Conservation (phyloP, 83 land plant species). For the Diphasiastrum complanatum region DNA sequence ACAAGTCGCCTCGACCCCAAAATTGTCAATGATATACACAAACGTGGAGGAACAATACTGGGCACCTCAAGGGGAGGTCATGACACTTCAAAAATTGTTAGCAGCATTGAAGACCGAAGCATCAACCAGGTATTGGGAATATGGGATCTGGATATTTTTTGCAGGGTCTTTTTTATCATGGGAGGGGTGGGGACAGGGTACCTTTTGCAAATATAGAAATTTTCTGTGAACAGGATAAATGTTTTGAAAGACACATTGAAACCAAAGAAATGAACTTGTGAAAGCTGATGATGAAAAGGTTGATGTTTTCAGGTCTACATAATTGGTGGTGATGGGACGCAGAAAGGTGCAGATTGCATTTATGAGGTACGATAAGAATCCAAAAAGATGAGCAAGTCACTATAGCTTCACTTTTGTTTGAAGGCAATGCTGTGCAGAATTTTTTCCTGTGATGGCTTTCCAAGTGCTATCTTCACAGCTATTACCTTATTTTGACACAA, state of each 20-base stretch:
- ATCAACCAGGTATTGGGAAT: conserved; percentile 33
- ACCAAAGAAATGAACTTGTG: too few species aligned
- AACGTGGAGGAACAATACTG: conserved; percentile 39
- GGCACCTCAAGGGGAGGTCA: conserved; percentile 42
- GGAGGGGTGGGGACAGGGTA: too few species aligned
- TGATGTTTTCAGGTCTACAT: conserved; percentile 28
- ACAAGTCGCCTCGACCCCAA: conserved; percentile 27
- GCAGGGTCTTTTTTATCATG: background rate
- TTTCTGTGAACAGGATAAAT: too few species aligned
- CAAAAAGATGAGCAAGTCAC: background rate
- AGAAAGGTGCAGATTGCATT: conserved; percentile 41
- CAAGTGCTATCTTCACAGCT: too few species aligned
- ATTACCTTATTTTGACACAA: too few species aligned
- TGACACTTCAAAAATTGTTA: conserved; percentile 35
- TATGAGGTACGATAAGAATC: conserved; percentile 28
- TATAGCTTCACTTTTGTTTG: background rate
- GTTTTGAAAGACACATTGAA: too few species aligned
- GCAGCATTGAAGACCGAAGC: conserved; percentile 31
- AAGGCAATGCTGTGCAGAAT: too few species aligned
- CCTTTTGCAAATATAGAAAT: too few species aligned
- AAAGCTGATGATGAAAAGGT: background rate
- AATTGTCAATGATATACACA: conserved; percentile 39
- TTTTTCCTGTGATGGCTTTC: too few species aligned
- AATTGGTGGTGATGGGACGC: conserved; percentile 47
- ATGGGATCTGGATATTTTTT: background rate